Percentiles rank a stretch among this genome's conserved stretches.
These are phyloP conservation scores for Arthrobotrys iridis DNA, from an alignment of 2,329 filamentous ascomycete genomes.

Conservation along the genomic window DNA sequence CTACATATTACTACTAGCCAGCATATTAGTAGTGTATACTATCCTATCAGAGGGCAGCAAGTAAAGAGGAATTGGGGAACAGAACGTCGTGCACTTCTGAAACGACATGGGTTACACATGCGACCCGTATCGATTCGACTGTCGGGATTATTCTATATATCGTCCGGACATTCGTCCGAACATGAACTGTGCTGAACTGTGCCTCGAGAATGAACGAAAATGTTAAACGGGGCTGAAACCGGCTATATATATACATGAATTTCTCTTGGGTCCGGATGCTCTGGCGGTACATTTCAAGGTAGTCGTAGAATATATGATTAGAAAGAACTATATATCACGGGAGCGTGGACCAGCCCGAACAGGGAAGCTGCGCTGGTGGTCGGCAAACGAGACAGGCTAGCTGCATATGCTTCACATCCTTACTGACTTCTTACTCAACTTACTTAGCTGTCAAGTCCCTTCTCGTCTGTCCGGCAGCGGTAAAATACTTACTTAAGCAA, in stretches of 20 bases:
- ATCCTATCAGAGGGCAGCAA: background rate
- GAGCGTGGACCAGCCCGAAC: conserved; percentile 33
- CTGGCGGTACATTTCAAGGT: no score
- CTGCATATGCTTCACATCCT: conserved; percentile 12
- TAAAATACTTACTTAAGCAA: no score
- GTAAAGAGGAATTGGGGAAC: background rate
- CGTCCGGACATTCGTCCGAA: no score
- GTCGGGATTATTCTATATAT: background rate
- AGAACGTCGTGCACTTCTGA: conserved; percentile 16
- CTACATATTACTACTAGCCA: no score
- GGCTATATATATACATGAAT: background rate
- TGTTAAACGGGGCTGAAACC: background rate
- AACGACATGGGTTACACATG: conserved; percentile 27
- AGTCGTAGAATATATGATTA: no score
- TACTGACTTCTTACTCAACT: no score
- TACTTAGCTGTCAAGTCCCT: conserved; percentile 33
- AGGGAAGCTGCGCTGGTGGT: conserved; percentile 28
- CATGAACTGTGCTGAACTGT: no score
- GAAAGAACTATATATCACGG: background rate
- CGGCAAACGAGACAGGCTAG: conserved; percentile 26
- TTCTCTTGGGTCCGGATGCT: background rate
- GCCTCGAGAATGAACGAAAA: no score
- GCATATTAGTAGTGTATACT: no score
- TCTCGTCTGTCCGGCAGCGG: conserved; percentile 2
- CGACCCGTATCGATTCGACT: conserved; percentile 33